These are phyloP conservation scores for Neonectria punicea DNA, from an alignment of 2,329 filamentous ascomycete species.

Conservation along the genomic window DNA sequence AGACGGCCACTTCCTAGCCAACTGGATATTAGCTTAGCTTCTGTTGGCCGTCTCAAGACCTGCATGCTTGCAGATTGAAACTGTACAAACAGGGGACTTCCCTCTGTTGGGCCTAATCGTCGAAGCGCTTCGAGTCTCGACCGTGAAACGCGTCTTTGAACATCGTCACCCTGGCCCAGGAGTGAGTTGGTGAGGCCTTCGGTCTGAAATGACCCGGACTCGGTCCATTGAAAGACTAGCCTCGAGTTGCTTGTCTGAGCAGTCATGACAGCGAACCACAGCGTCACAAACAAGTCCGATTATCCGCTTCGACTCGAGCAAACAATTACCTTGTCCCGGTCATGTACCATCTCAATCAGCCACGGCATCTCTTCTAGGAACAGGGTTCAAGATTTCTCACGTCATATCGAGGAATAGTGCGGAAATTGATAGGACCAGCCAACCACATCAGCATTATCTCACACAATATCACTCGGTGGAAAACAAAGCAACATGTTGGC, in stretches of 20 bases:
- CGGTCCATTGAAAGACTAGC: background rate
- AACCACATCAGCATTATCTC: background rate
- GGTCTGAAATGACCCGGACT: background rate
- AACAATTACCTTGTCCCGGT: background rate
- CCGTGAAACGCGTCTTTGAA: background rate
- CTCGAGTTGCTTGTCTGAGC: background rate
- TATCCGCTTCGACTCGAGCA: background rate
- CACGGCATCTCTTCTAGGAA: background rate
- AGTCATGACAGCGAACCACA: background rate
- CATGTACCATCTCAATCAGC: background rate
- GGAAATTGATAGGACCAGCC: background rate
- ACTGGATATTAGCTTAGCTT: background rate
- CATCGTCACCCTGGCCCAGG: background rate
- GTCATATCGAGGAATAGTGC: background rate
- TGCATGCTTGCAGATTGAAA: background rate
- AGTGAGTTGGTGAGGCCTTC: background rate
- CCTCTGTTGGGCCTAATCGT: background rate
- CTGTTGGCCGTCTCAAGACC: background rate
- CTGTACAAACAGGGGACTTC: background rate
- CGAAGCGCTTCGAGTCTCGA: background rate
- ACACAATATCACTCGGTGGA: background rate
- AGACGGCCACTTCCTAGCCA: background rate
- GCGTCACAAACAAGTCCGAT: background rate
- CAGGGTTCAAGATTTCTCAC: background rate
- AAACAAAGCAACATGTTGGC: background rate